Conservation (phyloP, 371 early-diverging fungal genomes). For the Mucor irregularis region DNA sequence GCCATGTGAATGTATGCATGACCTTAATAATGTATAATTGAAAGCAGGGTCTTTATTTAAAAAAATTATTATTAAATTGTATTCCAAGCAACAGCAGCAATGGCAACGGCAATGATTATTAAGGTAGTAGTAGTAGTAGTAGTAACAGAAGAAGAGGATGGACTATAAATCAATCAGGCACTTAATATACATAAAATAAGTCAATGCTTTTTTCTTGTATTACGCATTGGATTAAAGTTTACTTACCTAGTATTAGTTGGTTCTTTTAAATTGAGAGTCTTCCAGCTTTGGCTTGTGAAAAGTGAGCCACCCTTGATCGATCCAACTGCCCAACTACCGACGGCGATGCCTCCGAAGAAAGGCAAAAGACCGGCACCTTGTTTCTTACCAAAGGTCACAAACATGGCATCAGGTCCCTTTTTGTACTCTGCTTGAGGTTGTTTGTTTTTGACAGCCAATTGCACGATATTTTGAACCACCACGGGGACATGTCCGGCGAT, state of each 20-base stretch:
- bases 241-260: neutral
- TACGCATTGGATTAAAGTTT: too few species aligned
- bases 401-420: slow-evolving; percentile 21
- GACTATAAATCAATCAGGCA: too few species aligned
- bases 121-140: neutral
- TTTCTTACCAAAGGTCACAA: slow-evolving; percentile 36
- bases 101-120: neutral
- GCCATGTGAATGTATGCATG: neutral
- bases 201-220: too few species aligned
- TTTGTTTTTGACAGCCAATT: slow-evolving; percentile 2
- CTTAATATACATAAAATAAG: too few species aligned
- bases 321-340: slow-evolving; percentile 7
- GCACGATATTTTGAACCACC: slow-evolving; percentile 33
- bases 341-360: slow-evolving; percentile 10
- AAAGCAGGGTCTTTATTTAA: neutral
- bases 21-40: neutral
- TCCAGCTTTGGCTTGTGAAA: slow-evolving; percentile 1
- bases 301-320: neutral
- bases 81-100: too few species aligned
- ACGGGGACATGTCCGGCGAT: slow-evolving; percentile 21
- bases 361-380: slow-evolving; percentile 13
- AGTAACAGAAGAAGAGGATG: neutral
- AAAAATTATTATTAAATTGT: neutral
- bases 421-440: slow-evolving; percentile 23
- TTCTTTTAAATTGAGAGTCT: slow-evolving; percentile 1